These are phyloP conservation scores for Boletellus deceptivus DNA, from an alignment of 1,284 basidiomycete species.

Conservation along the genomic window DNA sequence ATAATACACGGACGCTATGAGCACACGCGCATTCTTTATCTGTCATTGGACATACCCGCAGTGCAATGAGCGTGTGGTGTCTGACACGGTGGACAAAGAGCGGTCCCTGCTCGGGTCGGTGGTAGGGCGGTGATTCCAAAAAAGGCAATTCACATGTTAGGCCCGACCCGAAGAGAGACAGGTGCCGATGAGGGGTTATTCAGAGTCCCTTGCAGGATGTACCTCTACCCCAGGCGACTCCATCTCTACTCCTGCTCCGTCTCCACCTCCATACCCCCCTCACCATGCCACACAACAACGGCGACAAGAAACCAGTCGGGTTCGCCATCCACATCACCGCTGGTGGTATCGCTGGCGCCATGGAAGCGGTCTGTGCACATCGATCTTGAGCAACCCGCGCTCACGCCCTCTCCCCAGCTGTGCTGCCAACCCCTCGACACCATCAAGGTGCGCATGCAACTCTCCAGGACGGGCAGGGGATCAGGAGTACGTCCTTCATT, in stretches of 20 bases:
- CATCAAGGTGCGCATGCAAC: slow-evolving; percentile 99
- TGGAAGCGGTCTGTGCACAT: slow-evolving; percentile 74
- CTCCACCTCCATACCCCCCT: not conserved
- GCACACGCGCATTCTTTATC: slow-evolving; percentile 13
- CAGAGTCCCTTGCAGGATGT: not conserved
- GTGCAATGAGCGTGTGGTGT: slow-evolving; percentile 6
- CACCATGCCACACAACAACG: slow-evolving; percentile 55
- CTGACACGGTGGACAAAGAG: slow-evolving; percentile 21
- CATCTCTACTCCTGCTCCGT: not conserved
- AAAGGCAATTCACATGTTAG: slow-evolving; percentile 31
- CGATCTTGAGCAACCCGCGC: not conserved
- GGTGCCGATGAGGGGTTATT: not conserved
- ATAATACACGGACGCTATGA: slow-evolving; percentile 17
- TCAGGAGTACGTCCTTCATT: slow-evolving; percentile 70
- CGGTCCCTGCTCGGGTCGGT: slow-evolving; percentile 15
- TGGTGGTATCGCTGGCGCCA: slow-evolving; percentile 87
- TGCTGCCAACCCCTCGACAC: slow-evolving; percentile 89
- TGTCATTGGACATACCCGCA: slow-evolving; percentile 4
- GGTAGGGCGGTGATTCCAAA: slow-evolving; percentile 21
- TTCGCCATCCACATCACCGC: slow-evolving; percentile 91
- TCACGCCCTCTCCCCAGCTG: slow-evolving; percentile 42
- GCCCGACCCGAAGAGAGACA: slow-evolving; percentile 12
- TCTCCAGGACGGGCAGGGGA: slow-evolving; percentile 74
- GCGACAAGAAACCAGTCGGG: slow-evolving; percentile 69
- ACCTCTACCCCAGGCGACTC: not conserved